Base-by-base conservation (phyloP, 2,329 filamentous ascomycete genomes). In the Talaromyces sp. region DNA sequence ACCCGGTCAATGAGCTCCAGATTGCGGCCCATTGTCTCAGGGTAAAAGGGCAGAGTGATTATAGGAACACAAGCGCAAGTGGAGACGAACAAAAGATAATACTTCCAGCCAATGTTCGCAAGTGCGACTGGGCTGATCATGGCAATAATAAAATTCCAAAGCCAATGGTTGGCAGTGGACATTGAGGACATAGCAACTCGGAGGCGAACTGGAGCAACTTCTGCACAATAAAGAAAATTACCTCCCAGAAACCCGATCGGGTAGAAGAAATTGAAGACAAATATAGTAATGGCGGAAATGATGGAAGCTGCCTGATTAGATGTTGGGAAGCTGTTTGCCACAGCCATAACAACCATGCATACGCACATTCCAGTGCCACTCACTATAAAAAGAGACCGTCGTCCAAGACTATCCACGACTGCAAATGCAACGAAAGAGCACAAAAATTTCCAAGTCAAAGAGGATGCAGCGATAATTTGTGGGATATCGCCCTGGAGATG, bases 1-100 rank as follows among this genome's bases (percentile, higher is more conserved):
- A 88, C 83, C 53, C 82, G 77, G 60, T 88, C 85, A 65, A 88
- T 81, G 66, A 87, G 85, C 69, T 88, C 86, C 17, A 88, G 75
- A 16, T 76, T 80, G 10, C 80, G 77, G 55, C 77, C 78, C 11
- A 79, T 80, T 1, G 81, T 84, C 60, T 84, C 82, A 0, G 81
- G 82, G 64, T 81, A 83, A 71, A 83, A 81, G 65, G 82, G 79
- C 68, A 82, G 83, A 32, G 81, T 77, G 13, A 44, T 17, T 14
- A 75, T 72, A 0, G 80, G 80, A 17, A 82, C 50, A 16, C 49
- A 52, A 7, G 49, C 55, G 1, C 48, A 70, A 57, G 81, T 80
- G 58, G 73, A 70, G 13, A 77, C 77, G 60, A 81, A 80, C 55
- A 80, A 76, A 50, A 80, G 76, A 64, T 82, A 83, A 1, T 79